Evolutionary conservation across 75 land plant genomes (phyloP).

Genomic region (Selaginella tamariscina): DNA sequence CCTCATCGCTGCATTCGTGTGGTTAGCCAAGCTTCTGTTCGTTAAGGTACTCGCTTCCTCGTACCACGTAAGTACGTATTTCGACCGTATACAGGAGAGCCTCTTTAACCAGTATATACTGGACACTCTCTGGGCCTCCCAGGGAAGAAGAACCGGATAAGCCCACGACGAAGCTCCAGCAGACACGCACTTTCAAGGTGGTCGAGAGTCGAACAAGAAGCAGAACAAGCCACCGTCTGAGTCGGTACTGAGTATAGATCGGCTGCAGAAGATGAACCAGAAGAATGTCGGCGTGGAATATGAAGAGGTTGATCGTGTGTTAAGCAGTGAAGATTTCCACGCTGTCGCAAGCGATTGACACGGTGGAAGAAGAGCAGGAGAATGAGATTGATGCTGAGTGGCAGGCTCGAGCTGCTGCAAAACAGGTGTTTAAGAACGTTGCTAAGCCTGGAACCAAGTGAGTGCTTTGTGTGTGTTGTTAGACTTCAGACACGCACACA

Average conservation of each 20-base stretch:
- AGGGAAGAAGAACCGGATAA: background rate
- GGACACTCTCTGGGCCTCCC: constrained; percentile 7
- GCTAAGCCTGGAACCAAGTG: constrained; percentile 49
- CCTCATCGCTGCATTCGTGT: constrained; percentile 1
- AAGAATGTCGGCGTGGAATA: constrained; percentile 84
- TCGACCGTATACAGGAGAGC: constrained; percentile 1
- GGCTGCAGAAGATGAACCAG: constrained; percentile 54
- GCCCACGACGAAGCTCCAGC: background rate
- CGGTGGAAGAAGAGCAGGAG: constrained; percentile 25
- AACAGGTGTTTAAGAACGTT: constrained; percentile 63
- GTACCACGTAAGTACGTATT: constrained; percentile 5
- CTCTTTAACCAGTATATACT: constrained; percentile 9
- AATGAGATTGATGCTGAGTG: constrained; percentile 62
- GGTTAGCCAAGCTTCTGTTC: background rate
- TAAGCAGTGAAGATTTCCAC: constrained; percentile 48
- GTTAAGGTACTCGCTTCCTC: background rate
- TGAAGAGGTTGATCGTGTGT: constrained; percentile 69
- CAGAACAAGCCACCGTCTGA: constrained; percentile 4
- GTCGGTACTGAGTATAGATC: constrained; percentile 42
- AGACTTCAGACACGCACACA: background rate
- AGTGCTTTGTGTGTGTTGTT: constrained; percentile 13
- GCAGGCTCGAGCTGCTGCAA: constrained; percentile 67
- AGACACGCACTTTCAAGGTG: background rate
- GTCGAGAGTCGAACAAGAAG: constrained; percentile 16
- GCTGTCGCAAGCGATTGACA: constrained; percentile 48